Percentiles rank a stretch among this genome's conserved stretches.
Conservation (phyloP, 495 filamentous ascomycete species). For the Hypomontagnella submonticulosa region DNA sequence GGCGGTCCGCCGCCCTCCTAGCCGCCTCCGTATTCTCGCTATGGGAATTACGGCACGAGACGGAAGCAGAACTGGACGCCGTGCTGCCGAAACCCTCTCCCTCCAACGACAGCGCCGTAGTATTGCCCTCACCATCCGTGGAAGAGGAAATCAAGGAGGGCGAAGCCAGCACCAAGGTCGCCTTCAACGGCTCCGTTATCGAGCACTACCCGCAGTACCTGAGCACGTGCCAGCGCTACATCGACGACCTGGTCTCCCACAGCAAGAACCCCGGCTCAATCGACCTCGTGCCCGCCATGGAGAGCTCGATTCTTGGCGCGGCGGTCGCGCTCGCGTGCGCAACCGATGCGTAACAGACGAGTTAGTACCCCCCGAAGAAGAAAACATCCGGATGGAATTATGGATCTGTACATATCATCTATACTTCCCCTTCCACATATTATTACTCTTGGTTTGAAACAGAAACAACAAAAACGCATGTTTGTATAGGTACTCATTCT, state of each 20-base stretch:
- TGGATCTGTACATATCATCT: constrained; percentile 15
- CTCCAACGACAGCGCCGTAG: constrained; percentile 35
- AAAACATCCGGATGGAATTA: not conserved
- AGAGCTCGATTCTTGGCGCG: constrained; percentile 71
- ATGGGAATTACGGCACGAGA: constrained; percentile 65
- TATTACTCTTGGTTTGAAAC: not conserved
- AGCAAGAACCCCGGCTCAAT: constrained; percentile 52
- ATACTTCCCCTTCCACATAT: constrained; percentile 17
- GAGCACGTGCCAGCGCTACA: constrained; percentile 58
- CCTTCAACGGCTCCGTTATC: constrained; percentile 73
- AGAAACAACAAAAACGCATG: constrained; percentile 10
- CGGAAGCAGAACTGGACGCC: constrained; percentile 52
- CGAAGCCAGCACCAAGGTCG: constrained; percentile 58
- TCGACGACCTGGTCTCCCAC: constrained; percentile 58
- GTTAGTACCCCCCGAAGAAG: not conserved
- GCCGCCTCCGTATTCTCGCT: constrained; percentile 71
- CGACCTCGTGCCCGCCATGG: constrained; percentile 64
- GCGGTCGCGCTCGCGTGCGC: constrained; percentile 68
- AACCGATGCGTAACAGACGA: constrained; percentile 24
- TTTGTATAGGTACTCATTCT: constrained; percentile 10
- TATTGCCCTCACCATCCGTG: constrained; percentile 25
- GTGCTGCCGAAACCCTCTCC: constrained; percentile 22
- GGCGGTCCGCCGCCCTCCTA: constrained; percentile 70
- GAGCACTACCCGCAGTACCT: constrained; percentile 71
- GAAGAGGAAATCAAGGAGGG: constrained; percentile 43